Evolutionary conservation across 345 rosid species (phyloP), one percentile per base, ranked within the genome.

Genomic region (Noccaea bulbosa): DNA sequence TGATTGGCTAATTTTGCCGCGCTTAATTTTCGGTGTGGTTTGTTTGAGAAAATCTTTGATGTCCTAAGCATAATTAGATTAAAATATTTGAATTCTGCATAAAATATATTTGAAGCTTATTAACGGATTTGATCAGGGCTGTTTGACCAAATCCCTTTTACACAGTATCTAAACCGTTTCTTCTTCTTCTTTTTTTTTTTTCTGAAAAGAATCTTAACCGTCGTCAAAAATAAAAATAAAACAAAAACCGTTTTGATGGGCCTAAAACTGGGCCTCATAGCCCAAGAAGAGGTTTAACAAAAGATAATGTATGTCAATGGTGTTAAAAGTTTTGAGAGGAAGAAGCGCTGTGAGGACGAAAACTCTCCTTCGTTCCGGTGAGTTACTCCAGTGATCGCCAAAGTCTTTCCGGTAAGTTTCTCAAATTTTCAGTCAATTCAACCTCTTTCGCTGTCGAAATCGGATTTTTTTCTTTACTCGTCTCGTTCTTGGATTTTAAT

Each of bases 331-430:
- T 48, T 27, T 43, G 2, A 2, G 37, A 17, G 7, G n/a, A n/a
- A 4, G 3, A 48, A 71, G 41, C 30, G 33, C 39, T 71, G 73
- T 67, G 77, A 72, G 73, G 77, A 72, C 77, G 69, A 67, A 52
- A 77, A 34, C 61, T 38, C 70, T 54, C 27, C 70, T 22, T 41
- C 30, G 14, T 60, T 2, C 69, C 80, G 80, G 72, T 67, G 72
- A 60, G 53, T 41, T 35, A 45, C 73, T 8, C 57, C 49, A 43
- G 59, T 77, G 30, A 66, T 62, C 71, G 62, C 55, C 56, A 14
- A 55, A 52, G 57, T 51, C 43, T 39, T 39, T 16, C 52, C 60
- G 46, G 39, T 69, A 62, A 69, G 65, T 37, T 38, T 38, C 51
- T 33, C 20, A 0, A 33, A 5, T 0, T 47, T 64, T 48, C 4